These are phyloP conservation scores for Scopulariopsis brevicaulis DNA, from an alignment of 2,329 filamentous ascomycete genomes.

Conservation along the genomic window DNA sequence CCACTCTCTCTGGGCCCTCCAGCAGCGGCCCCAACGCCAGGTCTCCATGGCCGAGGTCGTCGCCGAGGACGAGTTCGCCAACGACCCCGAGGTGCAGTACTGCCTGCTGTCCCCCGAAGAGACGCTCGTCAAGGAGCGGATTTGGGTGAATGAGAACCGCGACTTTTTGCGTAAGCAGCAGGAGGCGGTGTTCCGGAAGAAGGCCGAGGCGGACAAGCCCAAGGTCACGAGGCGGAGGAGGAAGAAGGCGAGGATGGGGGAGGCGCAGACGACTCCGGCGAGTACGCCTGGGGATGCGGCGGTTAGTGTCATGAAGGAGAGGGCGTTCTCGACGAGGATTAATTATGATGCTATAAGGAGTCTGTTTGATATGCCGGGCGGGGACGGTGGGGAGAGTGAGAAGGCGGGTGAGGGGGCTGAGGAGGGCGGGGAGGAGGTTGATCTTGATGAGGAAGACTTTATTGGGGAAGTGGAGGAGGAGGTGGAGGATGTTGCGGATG, in stretches of 20 bases:
- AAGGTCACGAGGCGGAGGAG: conserved; percentile 46
- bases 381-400: conserved; percentile 37
- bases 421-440: conserved; percentile 18
- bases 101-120: conserved; percentile 68
- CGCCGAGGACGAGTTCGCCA: conserved; percentile 71
- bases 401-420: conserved; percentile 15
- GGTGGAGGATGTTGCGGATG: conserved; percentile 20
- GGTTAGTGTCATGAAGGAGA: conserved; percentile 53
- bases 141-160: conserved; percentile 93
- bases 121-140: conserved; percentile 71
- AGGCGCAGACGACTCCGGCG: conserved; percentile 54
- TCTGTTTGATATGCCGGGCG: conserved; percentile 37
- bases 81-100: conserved; percentile 77
- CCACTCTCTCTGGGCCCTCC: conserved; percentile 38
- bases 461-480: conserved; percentile 22
- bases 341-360: conserved; percentile 56
- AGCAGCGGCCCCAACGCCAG: conserved; percentile 31
- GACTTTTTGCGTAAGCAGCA: conserved; percentile 85
- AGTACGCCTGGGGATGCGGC: conserved; percentile 60
- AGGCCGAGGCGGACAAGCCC: conserved; percentile 44
- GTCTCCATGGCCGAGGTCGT: conserved; percentile 54
- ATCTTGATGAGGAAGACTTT: conserved; percentile 22
- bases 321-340: conserved; percentile 62
- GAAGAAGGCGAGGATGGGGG: conserved; percentile 47
- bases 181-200: conserved; percentile 66